phyloP scores from a whole-genome alignment of 2,329 filamentous ascomycete genomes.

The Bipolaris gigantea region DNA sequence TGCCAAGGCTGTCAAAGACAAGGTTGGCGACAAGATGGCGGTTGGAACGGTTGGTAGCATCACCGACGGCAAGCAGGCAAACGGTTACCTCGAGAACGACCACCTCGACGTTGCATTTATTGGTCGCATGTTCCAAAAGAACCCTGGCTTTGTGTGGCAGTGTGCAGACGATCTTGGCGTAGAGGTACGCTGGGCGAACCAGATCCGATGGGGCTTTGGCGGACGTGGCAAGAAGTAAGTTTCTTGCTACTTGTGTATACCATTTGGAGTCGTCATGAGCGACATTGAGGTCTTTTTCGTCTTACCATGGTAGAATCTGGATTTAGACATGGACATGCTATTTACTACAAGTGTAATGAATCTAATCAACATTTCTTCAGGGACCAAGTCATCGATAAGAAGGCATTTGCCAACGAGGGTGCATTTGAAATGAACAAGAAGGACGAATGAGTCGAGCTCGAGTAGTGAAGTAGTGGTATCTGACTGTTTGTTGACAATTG shows the following conservation, averaged over 20 bases:
- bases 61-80: constrained; percentile 67
- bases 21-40: constrained; percentile 69
- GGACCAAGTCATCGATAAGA: constrained; percentile 24
- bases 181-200: constrained; percentile 70
- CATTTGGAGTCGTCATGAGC: background rate
- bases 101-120: constrained; percentile 70
- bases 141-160: constrained; percentile 75
- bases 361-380: constrained; percentile 13
- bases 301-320: background rate
- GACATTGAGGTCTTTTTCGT: background rate
- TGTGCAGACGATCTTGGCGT: constrained; percentile 74
- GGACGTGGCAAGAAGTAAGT: constrained; percentile 49
- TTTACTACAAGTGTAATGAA: background rate
- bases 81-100: constrained; percentile 36
- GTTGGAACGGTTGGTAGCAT: constrained; percentile 78
- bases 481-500: background rate
- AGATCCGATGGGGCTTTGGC: constrained; percentile 65
- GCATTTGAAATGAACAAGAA: constrained; percentile 25
- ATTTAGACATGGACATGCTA: background rate
- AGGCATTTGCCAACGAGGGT: constrained; percentile 29
- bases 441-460: too few species aligned
- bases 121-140: constrained; percentile 77
- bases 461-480: background rate
- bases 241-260: background rate
- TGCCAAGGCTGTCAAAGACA: constrained; percentile 70